Evolutionary conservation across 306 rosid species (phyloP).

Genomic region (Parietaria judaica): DNA sequence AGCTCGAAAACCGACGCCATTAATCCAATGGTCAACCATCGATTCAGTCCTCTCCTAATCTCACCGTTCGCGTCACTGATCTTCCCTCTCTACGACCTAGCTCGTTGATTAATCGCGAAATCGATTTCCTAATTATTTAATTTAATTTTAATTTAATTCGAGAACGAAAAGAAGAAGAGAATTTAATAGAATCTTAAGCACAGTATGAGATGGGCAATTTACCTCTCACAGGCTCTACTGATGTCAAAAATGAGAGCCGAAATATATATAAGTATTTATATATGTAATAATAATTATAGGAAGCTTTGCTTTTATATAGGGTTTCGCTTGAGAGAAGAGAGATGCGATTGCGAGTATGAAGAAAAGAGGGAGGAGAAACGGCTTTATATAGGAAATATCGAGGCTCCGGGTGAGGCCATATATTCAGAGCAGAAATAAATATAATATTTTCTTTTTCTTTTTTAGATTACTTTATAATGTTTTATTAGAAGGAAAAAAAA

Average conservation of each 20-base stretch:
- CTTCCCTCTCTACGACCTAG: conserved; percentile 11
- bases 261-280: not conserved
- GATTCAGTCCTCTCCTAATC: conserved; percentile 26
- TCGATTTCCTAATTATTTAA: conserved; percentile 17
- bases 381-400: conserved; percentile 82
- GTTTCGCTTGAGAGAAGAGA: not conserved
- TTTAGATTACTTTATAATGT: no score
- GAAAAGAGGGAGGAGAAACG: conserved; percentile 39
- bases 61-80: conserved; percentile 31
- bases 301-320: not conserved
- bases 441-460: no score
- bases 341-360: conserved; percentile 35
- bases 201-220: conserved; percentile 28
- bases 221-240: conserved; percentile 33
- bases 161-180: not conserved
- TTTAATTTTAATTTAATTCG: conserved; percentile 8
- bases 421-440: no score
- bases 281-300: not conserved
- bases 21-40: conserved; percentile 36
- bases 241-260: conserved; percentile 9
- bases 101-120: not conserved
- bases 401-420: conserved; percentile 22
- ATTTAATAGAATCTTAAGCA: conserved; percentile 6
- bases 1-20: conserved; percentile 28
- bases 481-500: no score